Conservation (phyloP, 2,329 filamentous ascomycete genomes). For the Fusarium fujikuroi region DNA sequence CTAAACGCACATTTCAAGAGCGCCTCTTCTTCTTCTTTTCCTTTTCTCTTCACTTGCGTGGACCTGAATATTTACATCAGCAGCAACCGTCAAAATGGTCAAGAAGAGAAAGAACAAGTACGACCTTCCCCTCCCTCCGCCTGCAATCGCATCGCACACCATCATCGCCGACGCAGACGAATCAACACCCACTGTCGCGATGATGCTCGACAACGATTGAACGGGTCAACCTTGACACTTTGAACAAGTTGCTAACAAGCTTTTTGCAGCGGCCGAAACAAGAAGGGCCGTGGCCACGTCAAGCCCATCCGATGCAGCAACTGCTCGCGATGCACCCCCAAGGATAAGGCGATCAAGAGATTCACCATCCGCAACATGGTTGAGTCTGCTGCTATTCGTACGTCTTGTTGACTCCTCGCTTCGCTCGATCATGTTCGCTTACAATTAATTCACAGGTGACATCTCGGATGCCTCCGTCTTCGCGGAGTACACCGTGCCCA, state of each 20-base stretch:
- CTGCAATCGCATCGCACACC: slow-evolving; percentile 15
- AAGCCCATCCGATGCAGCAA: slow-evolving; percentile 92
- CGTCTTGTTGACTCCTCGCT: slow-evolving; percentile 54
- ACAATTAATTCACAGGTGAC: slow-evolving; percentile 76
- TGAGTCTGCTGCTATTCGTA: slow-evolving; percentile 99
- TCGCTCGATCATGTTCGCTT: slow-evolving; percentile 15
- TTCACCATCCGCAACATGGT: slow-evolving; percentile 99
- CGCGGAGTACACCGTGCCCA: slow-evolving; percentile 98
- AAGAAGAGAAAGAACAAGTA: slow-evolving; percentile 79
- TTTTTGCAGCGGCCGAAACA: slow-evolving; percentile 87
- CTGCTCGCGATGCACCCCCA: slow-evolving; percentile 88
- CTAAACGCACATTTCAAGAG: slow-evolving; percentile 48
- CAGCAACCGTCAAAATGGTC: slow-evolving; percentile 72
- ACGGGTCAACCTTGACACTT: background rate
- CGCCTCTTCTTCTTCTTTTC: slow-evolving; percentile 35
- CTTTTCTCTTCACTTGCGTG: slow-evolving; percentile 42
- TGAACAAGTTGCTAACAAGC: slow-evolving; percentile 29
- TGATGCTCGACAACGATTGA: slow-evolving; percentile 24
- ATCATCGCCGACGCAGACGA: slow-evolving; percentile 36
- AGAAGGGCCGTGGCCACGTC: slow-evolving; percentile 99
- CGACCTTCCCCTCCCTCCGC: slow-evolving; percentile 47
- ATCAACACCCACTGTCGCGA: slow-evolving; percentile 9
- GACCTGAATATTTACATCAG: slow-evolving; percentile 49
- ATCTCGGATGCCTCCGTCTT: slow-evolving; percentile 99
- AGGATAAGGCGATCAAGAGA: slow-evolving; percentile 99